Conservation (phyloP, 179 eudicot genomes). For the Nepenthes alata region DNA sequence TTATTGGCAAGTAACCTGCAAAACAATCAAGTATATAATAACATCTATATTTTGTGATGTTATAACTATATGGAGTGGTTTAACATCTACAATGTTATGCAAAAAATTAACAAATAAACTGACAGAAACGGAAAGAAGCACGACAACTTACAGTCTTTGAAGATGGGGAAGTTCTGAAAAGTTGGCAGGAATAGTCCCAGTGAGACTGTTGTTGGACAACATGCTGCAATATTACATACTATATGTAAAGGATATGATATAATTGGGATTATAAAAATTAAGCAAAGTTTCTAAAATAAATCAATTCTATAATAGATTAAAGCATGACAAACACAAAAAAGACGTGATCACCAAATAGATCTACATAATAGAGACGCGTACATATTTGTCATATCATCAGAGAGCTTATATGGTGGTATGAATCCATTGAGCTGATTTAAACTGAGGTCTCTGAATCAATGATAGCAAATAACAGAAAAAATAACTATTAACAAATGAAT, state of each 20-base stretch:
- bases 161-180: constrained; percentile 50
- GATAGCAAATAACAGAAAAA: too few species aligned
- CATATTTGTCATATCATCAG: too few species aligned
- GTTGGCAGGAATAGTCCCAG: constrained; percentile 55
- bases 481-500: too few species aligned
- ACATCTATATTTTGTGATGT: not conserved
- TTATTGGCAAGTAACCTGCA: constrained; percentile 58
- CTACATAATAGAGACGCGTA: too few species aligned
- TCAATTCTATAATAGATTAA: constrained; percentile 3
- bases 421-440: too few species aligned
- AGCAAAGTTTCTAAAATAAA: not conserved
- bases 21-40: not conserved
- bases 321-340: not conserved
- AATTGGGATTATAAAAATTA: not conserved
- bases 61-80: not conserved
- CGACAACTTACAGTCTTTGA: constrained; percentile 49
- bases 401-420: too few species aligned
- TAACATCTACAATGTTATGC: constrained; percentile 3
- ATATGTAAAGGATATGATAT: not conserved
- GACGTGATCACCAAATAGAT: too few species aligned
- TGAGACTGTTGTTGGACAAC: constrained; percentile 50
- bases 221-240: constrained; percentile 22
- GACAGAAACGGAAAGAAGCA: not conserved
- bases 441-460: too few species aligned
- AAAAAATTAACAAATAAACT: constrained; percentile 9